These are phyloP conservation scores for Thelephora aurantiotincta DNA, from an alignment of 768 basidiomycete species.

Conservation along the genomic window DNA sequence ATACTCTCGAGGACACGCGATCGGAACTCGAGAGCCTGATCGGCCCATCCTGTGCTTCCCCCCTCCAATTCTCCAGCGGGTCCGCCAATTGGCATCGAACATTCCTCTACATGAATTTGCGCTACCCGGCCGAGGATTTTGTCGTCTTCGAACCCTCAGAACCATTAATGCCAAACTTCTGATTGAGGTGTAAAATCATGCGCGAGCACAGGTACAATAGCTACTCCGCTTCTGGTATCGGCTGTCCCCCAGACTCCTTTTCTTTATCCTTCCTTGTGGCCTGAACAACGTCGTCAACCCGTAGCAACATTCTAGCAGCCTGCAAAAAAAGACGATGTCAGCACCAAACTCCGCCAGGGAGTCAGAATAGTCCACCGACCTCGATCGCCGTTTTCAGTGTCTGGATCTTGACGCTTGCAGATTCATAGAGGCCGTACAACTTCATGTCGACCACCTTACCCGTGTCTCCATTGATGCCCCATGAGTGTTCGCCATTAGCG, in stretches of 20 bases:
- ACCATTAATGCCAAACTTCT: too few relatives aligned
- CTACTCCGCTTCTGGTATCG: slow-evolving; percentile 46
- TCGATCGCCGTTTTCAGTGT: background rate
- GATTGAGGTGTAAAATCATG: too few relatives aligned
- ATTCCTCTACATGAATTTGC: too few relatives aligned
- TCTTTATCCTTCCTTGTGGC: slow-evolving; percentile 68
- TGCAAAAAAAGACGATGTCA: slow-evolving; percentile 12
- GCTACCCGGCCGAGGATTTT: too few relatives aligned
- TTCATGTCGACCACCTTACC: slow-evolving; percentile 97
- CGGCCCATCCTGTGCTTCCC: slow-evolving; percentile 25
- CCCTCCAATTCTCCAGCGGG: too few relatives aligned
- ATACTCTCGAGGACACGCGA: background rate
- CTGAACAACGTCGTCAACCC: slow-evolving; percentile 90
- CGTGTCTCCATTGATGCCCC: slow-evolving; percentile 92
- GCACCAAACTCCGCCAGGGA: background rate
- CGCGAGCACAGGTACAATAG: background rate
- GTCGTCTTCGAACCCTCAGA: too few relatives aligned
- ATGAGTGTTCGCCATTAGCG: slow-evolving; percentile 78
- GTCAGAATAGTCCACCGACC: slow-evolving; percentile 4
- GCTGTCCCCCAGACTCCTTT: slow-evolving; percentile 28
- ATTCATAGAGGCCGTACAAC: slow-evolving; percentile 84
- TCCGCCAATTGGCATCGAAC: too few relatives aligned
- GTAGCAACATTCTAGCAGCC: slow-evolving; percentile 82
- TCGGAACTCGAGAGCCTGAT: slow-evolving; percentile 16
- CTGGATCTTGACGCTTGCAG: slow-evolving; percentile 82